Percentiles rank a stretch among this genome's conserved stretches.
phyloP scores from a whole-genome alignment of 805 yeast species.

The Candida nitratophila region DNA sequence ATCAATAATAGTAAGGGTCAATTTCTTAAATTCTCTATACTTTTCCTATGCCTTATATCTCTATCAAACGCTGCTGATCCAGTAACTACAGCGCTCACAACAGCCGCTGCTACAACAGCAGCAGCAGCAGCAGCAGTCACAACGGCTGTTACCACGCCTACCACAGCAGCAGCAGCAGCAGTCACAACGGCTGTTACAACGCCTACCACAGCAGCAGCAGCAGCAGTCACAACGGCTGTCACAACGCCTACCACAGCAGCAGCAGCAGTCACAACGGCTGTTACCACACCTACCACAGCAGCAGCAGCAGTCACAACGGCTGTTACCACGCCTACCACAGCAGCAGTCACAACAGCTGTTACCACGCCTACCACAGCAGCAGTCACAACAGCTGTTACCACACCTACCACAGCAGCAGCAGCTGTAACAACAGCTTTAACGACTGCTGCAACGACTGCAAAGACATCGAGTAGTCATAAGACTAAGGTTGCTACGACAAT shows the following conservation, averaged over 20 bases:
- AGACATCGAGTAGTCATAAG: too few relatives aligned
- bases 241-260: constrained; percentile 3
- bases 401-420: constrained; percentile 1
- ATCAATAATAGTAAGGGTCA: too few relatives aligned
- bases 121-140: constrained; percentile 4
- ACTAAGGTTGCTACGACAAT: constrained; percentile 2
- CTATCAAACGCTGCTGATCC: background rate
- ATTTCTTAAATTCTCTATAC: too few relatives aligned
- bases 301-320: constrained; percentile 6
- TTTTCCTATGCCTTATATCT: background rate
- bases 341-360: constrained; percentile 3
- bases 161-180: constrained; percentile 1
- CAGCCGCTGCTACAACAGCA: constrained; percentile 3
- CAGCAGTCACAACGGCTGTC: constrained; percentile 1
- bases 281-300: constrained; percentile 3
- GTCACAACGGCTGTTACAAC: constrained; percentile 1
- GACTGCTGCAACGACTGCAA: constrained; percentile 16
- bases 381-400: constrained; percentile 1
- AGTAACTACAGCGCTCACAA: constrained; percentile 3
- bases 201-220: constrained; percentile 1
- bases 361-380: constrained; percentile 2
- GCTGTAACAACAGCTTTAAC: constrained; percentile 5
- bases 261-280: constrained; percentile 5
- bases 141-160: constrained; percentile 3
- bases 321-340: constrained; percentile 1